Evolutionary conservation across 192 early-diverging fungal species (phyloP), one percentile per base, ranked within the genome.

Genomic region (Coemansia sp.): DNA sequence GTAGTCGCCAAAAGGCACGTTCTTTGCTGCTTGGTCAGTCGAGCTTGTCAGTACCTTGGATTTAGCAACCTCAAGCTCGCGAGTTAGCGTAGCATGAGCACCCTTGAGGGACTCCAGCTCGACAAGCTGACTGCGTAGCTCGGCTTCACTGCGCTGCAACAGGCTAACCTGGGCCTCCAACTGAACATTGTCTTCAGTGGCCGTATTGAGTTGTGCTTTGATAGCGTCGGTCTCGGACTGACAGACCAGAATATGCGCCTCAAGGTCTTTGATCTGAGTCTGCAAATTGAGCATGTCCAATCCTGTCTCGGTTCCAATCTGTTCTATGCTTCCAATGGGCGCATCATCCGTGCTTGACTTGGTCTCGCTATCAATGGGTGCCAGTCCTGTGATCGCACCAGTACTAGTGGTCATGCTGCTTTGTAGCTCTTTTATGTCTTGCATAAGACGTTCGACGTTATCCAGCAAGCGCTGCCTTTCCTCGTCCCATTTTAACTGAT

Each of bases 391-490:
- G 29, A 22, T 17, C 9, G 41, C 24, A 35, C 24, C 9, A 19
- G 63, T 49, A 9, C 52, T 54, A 0, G 27, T 22, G 10, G 27
- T 35, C 14, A 32, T 17, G 2, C 27, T 10, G 9, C 63, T 54
- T 17, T 72, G 62, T 17, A 71, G 49, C 37, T 59, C 63, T 9
- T 49, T 64, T 22, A 69, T 58, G 35, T 79, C 77, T 32, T 59
- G 71, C 17, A 61, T 67, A 3, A 79, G 62, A 1, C 77, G 77
- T 49, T 79, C 77, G 23, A 66, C 67, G 56, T 79, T 79, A 71
- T 79, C 77, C 24, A 79, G 48, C 17, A 79, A 59, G 3, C 77
- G 77, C 68, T 79, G 77, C 15, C 68, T 55, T 58, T 79, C 77
- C 39, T 74, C 77, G 15, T 35, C 22, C 77, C 77, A 79, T 15